Evolutionary conservation across 331 rosid species (phyloP), one percentile per base, ranked within the genome.

Genomic region (Spiraea crenata): DNA sequence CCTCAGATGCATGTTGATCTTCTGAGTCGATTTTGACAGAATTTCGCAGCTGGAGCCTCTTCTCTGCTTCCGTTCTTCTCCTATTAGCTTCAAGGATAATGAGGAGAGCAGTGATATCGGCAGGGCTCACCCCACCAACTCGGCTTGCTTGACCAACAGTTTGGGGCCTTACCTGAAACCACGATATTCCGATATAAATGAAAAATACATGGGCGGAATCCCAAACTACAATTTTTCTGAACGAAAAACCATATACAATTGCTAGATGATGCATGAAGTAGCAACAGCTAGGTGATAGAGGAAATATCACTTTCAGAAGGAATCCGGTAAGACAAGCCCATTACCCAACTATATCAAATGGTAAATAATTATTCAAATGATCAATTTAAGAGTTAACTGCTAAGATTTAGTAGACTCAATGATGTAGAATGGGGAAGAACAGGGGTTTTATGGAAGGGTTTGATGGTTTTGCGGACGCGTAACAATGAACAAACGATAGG

Each of bases 71-170:
- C 76, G 85, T 87, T 79, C 69, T 89, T 76, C 96, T 93, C 57
- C 90, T 52, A 58, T 79, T 86, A 77, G 92, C 46, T 77, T 93
- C 99, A 4, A 93, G 92, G 80, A 86, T 88, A 71, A 91, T 87
- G 60, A 91, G 92, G 51, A 93, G 95, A 71, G 96, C 95, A 11
- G 97, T 93, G 52, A 91, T 85, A 78, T 93, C 99, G 9, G 97
- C 97, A 42, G 99, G 97, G 84, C 88, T 93, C 81, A 93, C 99
- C 78, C 99, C 99, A 31, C 99, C 99, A 2, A 93, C 96, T 83
- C 97, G 82, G 86, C 91, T 86, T 67, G 99, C 99, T 80, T 93
- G 97, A 64, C 99, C 99, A 57, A 93, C 82, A 76, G 97, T 93
- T 76, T 89, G 96, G 16, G 99, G 99, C 82, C 95, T 86, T 66